Percentiles rank a stretch among this genome's conserved stretches.
These are phyloP conservation scores for Eutypella sp. DNA, from an alignment of 2,329 filamentous ascomycete species.

Conservation along the genomic window DNA sequence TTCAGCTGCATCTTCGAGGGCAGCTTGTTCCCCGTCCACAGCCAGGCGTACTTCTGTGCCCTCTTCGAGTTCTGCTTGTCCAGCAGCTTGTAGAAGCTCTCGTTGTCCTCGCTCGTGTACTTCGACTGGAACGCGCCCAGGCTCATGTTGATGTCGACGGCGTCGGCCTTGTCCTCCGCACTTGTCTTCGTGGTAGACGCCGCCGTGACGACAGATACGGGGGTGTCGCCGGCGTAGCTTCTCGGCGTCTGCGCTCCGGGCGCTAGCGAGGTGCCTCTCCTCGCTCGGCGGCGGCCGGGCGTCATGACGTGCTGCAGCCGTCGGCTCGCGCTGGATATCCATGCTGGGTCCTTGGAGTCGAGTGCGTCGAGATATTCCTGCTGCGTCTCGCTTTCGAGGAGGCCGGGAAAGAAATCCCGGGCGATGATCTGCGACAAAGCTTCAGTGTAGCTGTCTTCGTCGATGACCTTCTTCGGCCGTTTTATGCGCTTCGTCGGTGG, in stretches of 20 bases:
- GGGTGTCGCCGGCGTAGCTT: constrained; percentile 68
- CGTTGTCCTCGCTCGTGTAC: constrained; percentile 97
- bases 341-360: constrained; percentile 76
- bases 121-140: constrained; percentile 82
- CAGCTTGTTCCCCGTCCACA: constrained; percentile 85
- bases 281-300: constrained; percentile 48
- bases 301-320: constrained; percentile 77
- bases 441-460: constrained; percentile 90
- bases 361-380: constrained; percentile 90
- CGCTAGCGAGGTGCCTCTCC: constrained; percentile 29
- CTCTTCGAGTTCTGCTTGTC: constrained; percentile 85
- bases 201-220: constrained; percentile 52
- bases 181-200: constrained; percentile 30
- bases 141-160: constrained; percentile 74
- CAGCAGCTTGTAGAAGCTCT: constrained; percentile 87
- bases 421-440: constrained; percentile 91
- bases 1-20: constrained; percentile 72
- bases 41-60: constrained; percentile 80
- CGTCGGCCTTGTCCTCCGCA: constrained; percentile 36
- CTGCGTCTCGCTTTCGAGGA: constrained; percentile 80
- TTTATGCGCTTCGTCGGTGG: constrained; percentile 85
- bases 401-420: constrained; percentile 91
- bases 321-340: constrained; percentile 78
- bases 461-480: constrained; percentile 78
- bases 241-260: constrained; percentile 53